phyloP scores from a whole-genome alignment of 208 protist species.

The Trypanosoma boissoni region DNA sequence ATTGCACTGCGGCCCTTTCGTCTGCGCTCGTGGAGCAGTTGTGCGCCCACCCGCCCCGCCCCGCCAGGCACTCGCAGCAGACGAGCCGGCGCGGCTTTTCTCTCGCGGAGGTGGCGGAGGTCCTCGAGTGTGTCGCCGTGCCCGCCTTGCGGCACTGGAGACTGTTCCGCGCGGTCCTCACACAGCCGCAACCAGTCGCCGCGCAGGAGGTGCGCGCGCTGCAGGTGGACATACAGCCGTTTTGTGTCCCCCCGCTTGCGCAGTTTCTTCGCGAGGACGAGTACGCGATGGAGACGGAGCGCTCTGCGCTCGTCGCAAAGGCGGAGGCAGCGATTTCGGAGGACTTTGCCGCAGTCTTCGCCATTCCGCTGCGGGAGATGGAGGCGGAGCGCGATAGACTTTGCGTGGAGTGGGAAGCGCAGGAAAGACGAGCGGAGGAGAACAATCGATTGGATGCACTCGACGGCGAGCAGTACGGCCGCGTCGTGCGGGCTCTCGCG shows the following conservation, averaged over 20 bases:
- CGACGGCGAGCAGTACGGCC: slow-evolving; percentile 35
- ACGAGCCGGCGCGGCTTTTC: slow-evolving; percentile 58
- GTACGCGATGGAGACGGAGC: slow-evolving; percentile 29
- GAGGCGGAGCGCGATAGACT: slow-evolving; percentile 11
- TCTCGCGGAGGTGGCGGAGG: slow-evolving; percentile 38
- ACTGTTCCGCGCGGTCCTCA: slow-evolving; percentile 46
- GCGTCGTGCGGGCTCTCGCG: slow-evolving; percentile 51
- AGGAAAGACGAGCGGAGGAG: slow-evolving; percentile 20
- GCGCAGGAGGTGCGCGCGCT: slow-evolving; percentile 3
- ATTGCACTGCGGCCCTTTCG: slow-evolving; percentile 29
- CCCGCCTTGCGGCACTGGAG: slow-evolving; percentile 60
- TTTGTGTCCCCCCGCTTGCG: slow-evolving; percentile 58
- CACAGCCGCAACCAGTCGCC: slow-evolving; percentile 21
- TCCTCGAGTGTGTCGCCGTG: slow-evolving; percentile 59
- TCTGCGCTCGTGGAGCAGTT: slow-evolving; percentile 47
- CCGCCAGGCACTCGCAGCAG: slow-evolving; percentile 49
- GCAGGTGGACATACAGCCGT: slow-evolving; percentile 27
- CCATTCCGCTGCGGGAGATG: slow-evolving; percentile 24
- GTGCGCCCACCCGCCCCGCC: slow-evolving; percentile 34
- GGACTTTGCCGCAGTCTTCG: slow-evolving; percentile 27
- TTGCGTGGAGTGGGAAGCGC: slow-evolving; percentile 23
- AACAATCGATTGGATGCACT: slow-evolving; percentile 49
- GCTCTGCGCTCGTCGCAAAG: slow-evolving; percentile 32
- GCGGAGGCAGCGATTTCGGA: slow-evolving; percentile 27
- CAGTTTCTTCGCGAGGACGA: slow-evolving; percentile 43